These are phyloP conservation scores for Penicillium paneum DNA, from an alignment of 2,329 filamentous ascomycete genomes.

Conservation along the genomic window DNA sequence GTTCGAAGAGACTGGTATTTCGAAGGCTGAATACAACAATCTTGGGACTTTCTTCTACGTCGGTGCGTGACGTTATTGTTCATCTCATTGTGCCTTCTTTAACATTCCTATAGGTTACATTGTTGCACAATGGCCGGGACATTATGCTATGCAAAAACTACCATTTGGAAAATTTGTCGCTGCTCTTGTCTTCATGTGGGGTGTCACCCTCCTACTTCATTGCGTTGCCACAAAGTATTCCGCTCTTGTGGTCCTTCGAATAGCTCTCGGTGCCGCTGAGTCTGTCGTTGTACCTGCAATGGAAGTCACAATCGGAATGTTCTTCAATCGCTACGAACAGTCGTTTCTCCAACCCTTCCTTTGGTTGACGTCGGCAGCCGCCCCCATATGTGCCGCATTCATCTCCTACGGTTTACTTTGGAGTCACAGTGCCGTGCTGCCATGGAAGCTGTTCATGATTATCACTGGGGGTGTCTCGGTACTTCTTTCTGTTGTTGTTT, in stretches of 20 bases:
- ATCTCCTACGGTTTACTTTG: conserved; percentile 44
- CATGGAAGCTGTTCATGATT: conserved; percentile 32
- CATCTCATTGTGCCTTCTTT: background rate
- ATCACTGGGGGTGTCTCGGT: conserved; percentile 38
- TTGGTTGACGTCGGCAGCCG: conserved; percentile 36
- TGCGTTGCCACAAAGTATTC: conserved; percentile 34
- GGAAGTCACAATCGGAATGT: conserved; percentile 43
- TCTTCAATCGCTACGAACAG: conserved; percentile 47
- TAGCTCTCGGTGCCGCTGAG: conserved; percentile 38
- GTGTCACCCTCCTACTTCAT: conserved; percentile 39
- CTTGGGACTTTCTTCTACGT: conserved; percentile 45
- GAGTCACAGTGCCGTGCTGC: conserved; percentile 20
- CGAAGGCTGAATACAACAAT: conserved; percentile 41
- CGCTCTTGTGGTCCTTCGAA: conserved; percentile 37
- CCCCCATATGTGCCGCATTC: conserved; percentile 39
- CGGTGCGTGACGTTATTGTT: conserved; percentile 22
- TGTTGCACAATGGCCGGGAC: conserved; percentile 38
- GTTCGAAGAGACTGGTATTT: conserved; percentile 43
- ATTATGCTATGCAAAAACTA: conserved; percentile 43
- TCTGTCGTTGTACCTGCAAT: conserved; percentile 41
- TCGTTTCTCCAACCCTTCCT: conserved; percentile 52
- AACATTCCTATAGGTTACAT: conserved; percentile 33
- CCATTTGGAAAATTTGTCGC: conserved; percentile 39
- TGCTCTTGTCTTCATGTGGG: conserved; percentile 33
- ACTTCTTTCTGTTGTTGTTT: conserved; percentile 23